These are phyloP conservation scores for Liriodendron chinense DNA, from an alignment of 164 flowering plant genomes.

Conservation along the genomic window DNA sequence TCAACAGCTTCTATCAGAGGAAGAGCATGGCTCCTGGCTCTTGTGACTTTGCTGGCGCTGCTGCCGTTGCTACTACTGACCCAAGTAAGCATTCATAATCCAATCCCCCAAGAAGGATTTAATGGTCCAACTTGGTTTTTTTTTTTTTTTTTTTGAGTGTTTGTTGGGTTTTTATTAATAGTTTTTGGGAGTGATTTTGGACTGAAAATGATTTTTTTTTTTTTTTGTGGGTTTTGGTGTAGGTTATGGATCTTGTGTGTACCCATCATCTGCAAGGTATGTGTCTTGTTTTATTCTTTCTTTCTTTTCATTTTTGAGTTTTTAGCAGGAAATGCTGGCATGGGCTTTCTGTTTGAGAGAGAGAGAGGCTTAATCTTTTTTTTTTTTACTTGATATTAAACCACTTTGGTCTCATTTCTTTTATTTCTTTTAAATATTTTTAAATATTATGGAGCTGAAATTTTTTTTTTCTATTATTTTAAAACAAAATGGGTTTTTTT, in stretches of 20 bases:
- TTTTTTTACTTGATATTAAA: no score
- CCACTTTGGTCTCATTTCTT: no score
- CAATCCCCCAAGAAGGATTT: background rate
- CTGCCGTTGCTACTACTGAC: constrained; percentile 60
- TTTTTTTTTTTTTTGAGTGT: background rate
- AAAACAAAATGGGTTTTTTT: no score
- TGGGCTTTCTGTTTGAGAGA: no score
- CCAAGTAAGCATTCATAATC: constrained; percentile 48
- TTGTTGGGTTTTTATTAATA: background rate
- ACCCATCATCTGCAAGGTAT: constrained; percentile 73
- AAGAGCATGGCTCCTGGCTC: constrained; percentile 55
- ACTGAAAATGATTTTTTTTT: constrained; percentile 1
- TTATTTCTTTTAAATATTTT: no score
- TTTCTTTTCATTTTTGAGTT: no score
- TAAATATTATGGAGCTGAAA: no score
- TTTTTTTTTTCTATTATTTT: no score
- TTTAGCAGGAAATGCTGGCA: no score
- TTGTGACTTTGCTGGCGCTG: constrained; percentile 70
- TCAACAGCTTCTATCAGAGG: constrained; percentile 70
- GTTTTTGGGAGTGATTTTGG: no score
- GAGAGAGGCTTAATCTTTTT: no score
- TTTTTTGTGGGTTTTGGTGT: constrained; percentile 1
- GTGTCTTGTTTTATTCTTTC: background rate
- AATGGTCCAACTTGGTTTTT: background rate
- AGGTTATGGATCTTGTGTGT: constrained; percentile 91